A percentile compares a stretch with the other conserved stretches of the same genome.
Conservation (phyloP, 1,284 basidiomycete genomes). For the Neolentinus lepideus region DNA sequence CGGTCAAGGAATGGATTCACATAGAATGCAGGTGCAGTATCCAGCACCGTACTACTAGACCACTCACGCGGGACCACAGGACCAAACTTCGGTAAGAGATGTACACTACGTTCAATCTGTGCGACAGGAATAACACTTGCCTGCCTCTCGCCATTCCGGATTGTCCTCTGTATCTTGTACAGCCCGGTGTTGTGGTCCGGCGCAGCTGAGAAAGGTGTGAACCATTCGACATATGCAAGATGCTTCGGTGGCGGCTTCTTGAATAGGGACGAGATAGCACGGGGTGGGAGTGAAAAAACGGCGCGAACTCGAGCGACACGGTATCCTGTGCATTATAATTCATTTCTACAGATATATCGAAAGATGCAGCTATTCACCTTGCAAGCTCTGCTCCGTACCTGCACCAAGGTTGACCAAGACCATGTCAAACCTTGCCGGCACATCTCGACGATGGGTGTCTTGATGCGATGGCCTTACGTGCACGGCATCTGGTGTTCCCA, state of each 20-base stretch:
- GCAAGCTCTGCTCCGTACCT: background rate
- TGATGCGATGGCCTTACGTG: constrained; percentile 14
- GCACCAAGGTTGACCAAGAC: constrained; percentile 7
- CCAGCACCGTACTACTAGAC: constrained; percentile 26
- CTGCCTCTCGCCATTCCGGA: constrained; percentile 10
- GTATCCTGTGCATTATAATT: constrained; percentile 9
- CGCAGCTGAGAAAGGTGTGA: constrained; percentile 10
- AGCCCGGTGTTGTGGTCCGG: constrained; percentile 13
- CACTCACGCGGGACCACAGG: constrained; percentile 18
- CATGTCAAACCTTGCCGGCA: constrained; percentile 16
- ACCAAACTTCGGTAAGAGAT: constrained; percentile 23
- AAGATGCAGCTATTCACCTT: background rate
- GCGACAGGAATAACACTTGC: constrained; percentile 19
- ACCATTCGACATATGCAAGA: no score
- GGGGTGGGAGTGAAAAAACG: constrained; percentile 20
- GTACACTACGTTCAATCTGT: constrained; percentile 19
- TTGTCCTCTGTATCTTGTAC: constrained; percentile 15
- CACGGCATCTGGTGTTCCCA: constrained; percentile 14
- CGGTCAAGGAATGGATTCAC: no score
- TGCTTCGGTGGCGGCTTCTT: constrained; percentile 6
- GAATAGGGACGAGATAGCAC: background rate
- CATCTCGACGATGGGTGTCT: constrained; percentile 3
- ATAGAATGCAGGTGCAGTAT: constrained; percentile 20
- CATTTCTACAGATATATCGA: background rate
- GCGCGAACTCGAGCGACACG: constrained; percentile 14